phyloP scores from a whole-genome alignment of 768 basidiomycete species.

The Boletus bicolor region DNA sequence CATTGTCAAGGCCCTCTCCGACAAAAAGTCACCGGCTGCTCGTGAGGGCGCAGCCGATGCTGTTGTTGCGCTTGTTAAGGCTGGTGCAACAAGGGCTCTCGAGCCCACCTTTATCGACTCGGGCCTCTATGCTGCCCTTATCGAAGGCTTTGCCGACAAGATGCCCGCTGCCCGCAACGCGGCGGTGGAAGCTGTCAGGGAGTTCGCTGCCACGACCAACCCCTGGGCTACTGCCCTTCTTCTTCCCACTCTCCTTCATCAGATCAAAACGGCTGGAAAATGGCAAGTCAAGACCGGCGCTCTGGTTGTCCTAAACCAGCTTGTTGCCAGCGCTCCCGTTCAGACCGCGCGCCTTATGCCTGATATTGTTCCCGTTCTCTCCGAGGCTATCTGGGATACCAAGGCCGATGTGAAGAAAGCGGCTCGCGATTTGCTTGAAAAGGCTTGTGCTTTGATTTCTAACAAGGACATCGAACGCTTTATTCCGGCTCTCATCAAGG shows the following conservation, averaged over 20 bases:
- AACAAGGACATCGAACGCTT: slow-evolving; percentile 99
- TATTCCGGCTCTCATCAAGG: slow-evolving; percentile 96
- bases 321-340: slow-evolving; percentile 75
- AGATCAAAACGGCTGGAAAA: slow-evolving; percentile 94
- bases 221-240: slow-evolving; percentile 83
- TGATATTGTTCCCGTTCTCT: slow-evolving; percentile 89
- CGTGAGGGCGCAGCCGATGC: slow-evolving; percentile 86
- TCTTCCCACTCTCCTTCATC: slow-evolving; percentile 84
- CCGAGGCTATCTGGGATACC: slow-evolving; percentile 98
- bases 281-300: slow-evolving; percentile 96
- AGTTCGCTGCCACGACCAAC: slow-evolving; percentile 75
- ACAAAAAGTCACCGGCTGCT: slow-evolving; percentile 92
- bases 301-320: slow-evolving; percentile 78
- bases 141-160: slow-evolving; percentile 95
- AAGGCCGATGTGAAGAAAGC: slow-evolving; percentile 99
- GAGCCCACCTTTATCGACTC: slow-evolving; percentile 88
- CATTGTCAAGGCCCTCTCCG: slow-evolving; percentile 77
- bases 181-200: slow-evolving; percentile 78
- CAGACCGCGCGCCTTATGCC: slow-evolving; percentile 90
- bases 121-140: slow-evolving; percentile 79
- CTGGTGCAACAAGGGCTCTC: slow-evolving; percentile 74
- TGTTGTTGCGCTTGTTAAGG: slow-evolving; percentile 60
- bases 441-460: slow-evolving; percentile 89
- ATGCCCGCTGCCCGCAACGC: slow-evolving; percentile 82
- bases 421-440: slow-evolving; percentile 90